Conservation (phyloP, 1,284 basidiomycete species). For the Taiwanofungus camphoratus region DNA sequence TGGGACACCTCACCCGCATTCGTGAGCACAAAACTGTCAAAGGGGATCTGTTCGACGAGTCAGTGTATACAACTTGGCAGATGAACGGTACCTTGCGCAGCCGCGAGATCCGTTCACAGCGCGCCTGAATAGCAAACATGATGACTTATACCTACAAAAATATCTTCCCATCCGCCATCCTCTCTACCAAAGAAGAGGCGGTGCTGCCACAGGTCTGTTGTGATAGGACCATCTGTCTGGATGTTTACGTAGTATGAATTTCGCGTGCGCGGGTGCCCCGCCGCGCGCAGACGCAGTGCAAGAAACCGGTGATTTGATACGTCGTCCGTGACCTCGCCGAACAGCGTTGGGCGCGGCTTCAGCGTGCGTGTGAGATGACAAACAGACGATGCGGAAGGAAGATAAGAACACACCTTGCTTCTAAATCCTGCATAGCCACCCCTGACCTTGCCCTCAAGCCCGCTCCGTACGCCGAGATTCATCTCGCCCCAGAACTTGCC, state of each 20-base stretch:
- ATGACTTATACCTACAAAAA: constrained; percentile 53
- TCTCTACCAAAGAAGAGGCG: constrained; percentile 69
- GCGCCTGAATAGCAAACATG: background rate
- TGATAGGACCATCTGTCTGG: constrained; percentile 76
- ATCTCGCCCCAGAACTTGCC: constrained; percentile 75
- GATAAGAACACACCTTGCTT: constrained; percentile 52
- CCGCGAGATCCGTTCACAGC: too few species aligned
- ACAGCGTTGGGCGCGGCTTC: constrained; percentile 65
- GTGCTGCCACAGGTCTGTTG: constrained; percentile 87
- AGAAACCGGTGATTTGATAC: constrained; percentile 76
- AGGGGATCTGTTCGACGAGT: constrained; percentile 56
- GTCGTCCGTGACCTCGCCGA: constrained; percentile 79
- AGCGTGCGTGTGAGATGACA: background rate
- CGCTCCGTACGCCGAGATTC: constrained; percentile 56
- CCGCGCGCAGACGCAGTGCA: constrained; percentile 68
- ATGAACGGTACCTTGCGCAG: background rate
- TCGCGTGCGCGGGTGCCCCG: constrained; percentile 62
- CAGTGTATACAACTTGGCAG: constrained; percentile 5
- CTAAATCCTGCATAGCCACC: constrained; percentile 84
- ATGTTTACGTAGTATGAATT: constrained; percentile 86
- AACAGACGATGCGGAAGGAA: constrained; percentile 1
- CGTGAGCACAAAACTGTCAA: constrained; percentile 77
- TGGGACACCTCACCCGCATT: constrained; percentile 74
- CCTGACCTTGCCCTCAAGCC: constrained; percentile 54
- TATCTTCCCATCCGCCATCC: constrained; percentile 79